These are phyloP conservation scores for Amanita pseudoporphyria DNA, from an alignment of 768 basidiomycete species.

Conservation along the genomic window DNA sequence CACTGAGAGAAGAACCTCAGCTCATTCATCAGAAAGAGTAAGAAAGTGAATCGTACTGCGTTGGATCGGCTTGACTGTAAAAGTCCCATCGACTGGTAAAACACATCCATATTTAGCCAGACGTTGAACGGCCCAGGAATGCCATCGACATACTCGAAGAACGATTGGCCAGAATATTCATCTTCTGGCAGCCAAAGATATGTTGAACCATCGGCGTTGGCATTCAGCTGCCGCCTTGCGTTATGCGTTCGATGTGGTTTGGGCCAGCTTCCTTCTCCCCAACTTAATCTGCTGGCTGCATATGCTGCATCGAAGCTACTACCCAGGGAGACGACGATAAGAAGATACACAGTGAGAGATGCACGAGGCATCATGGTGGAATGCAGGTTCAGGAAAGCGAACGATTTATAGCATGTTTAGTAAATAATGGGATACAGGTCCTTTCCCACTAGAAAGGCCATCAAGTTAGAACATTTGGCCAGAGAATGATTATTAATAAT, in stretches of 20 bases:
- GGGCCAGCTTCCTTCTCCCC: background rate
- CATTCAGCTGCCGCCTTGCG: slow-evolving; percentile 23
- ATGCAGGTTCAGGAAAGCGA: background rate
- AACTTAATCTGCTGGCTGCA: background rate
- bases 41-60: slow-evolving; percentile 36
- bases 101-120: slow-evolving; percentile 5
- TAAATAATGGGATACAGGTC: background rate
- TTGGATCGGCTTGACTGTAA: slow-evolving; percentile 55
- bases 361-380: background rate
- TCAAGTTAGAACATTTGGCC: no score
- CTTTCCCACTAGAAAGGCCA: background rate
- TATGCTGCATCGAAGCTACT: background rate
- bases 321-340: background rate
- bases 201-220: slow-evolving; percentile 34
- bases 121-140: background rate
- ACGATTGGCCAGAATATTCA: slow-evolving; percentile 52
- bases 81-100: slow-evolving; percentile 44
- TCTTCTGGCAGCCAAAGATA: slow-evolving; percentile 64
- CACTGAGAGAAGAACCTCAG: slow-evolving; percentile 31
- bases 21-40: slow-evolving; percentile 7
- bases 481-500: no score
- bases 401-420: slow-evolving; percentile 1
- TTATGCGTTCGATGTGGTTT: background rate
- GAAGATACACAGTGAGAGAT: slow-evolving; percentile 2
- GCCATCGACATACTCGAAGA: slow-evolving; percentile 63